Conservation (phyloP, 306 rosid species). For the Quercus aquifolioides region DNA sequence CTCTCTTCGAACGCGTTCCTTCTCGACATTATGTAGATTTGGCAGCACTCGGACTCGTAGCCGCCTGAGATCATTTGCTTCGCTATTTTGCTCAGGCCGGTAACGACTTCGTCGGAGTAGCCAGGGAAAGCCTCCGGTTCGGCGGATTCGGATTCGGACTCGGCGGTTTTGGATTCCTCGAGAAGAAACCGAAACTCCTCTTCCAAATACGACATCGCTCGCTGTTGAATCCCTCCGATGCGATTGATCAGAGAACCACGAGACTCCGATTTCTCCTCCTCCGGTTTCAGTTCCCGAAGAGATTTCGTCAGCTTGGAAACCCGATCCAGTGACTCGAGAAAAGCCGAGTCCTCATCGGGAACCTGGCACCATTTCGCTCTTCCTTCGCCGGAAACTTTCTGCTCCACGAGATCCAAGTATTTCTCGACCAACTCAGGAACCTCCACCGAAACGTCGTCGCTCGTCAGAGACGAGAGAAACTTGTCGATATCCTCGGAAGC, state of each 20-base stretch:
- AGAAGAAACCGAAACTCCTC: constrained; percentile 57
- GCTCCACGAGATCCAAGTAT: constrained; percentile 49
- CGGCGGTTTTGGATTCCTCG: constrained; percentile 42
- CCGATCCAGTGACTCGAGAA: constrained; percentile 43
- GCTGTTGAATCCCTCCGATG: constrained; percentile 42
- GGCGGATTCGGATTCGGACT: constrained; percentile 27
- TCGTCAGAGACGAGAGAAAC: constrained; percentile 15
- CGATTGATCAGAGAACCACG: constrained; percentile 42
- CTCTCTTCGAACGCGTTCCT: constrained; percentile 41
- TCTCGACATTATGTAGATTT: constrained; percentile 37
- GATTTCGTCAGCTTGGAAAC: constrained; percentile 36
- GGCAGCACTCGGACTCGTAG: constrained; percentile 49
- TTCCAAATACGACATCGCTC: constrained; percentile 55
- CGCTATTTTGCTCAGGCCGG: constrained; percentile 35
- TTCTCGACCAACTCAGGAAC: constrained; percentile 35
- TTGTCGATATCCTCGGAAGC: constrained; percentile 38
- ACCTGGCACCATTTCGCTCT: constrained; percentile 37
- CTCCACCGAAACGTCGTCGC: background rate
- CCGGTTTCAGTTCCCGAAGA: constrained; percentile 15
- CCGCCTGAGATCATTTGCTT: constrained; percentile 37
- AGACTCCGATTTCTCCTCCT: constrained; percentile 1
- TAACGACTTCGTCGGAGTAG: constrained; percentile 34
- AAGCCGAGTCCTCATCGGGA: constrained; percentile 32
- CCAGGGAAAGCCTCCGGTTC: constrained; percentile 34
- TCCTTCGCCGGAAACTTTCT: constrained; percentile 22